phyloP scores from a whole-genome alignment of 1,284 basidiomycete genomes.

The Schizophyllum amplum region DNA sequence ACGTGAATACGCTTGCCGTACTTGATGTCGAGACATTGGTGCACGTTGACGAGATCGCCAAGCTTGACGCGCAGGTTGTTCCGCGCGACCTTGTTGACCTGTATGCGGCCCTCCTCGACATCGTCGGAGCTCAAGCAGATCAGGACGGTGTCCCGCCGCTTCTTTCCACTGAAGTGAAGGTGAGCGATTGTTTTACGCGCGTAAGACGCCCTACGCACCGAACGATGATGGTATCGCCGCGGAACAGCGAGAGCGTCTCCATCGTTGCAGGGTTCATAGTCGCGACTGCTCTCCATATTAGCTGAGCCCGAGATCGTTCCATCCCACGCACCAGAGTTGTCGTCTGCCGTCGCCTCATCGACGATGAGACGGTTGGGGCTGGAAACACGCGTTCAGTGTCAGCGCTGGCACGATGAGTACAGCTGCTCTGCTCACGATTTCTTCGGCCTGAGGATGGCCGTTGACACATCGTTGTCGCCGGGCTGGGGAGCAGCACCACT shows the following conservation, averaged over 20 bases:
- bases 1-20: slow-evolving; percentile 98
- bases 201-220: slow-evolving; percentile 42
- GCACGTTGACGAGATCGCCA: slow-evolving; percentile 92
- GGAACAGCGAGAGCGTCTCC: slow-evolving; percentile 91
- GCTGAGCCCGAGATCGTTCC: neutral
- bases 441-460: slow-evolving; percentile 91
- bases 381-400: slow-evolving; percentile 11
- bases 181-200: neutral
- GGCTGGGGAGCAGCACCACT: slow-evolving; percentile 71
- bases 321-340: slow-evolving; percentile 71
- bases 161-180: slow-evolving; percentile 66
- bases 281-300: slow-evolving; percentile 50
- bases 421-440: slow-evolving; percentile 69
- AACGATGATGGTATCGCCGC: slow-evolving; percentile 90
- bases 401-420: neutral
- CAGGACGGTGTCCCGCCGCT: slow-evolving; percentile 91
- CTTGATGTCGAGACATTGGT: slow-evolving; percentile 96
- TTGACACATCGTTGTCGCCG: slow-evolving; percentile 79
- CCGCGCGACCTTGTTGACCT: slow-evolving; percentile 98
- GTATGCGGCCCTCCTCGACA: slow-evolving; percentile 95
- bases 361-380: slow-evolving; percentile 94
- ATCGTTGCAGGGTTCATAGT: slow-evolving; percentile 95
- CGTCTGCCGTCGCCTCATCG: slow-evolving; percentile 86
- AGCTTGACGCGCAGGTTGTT: slow-evolving; percentile 98
- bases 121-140: slow-evolving; percentile 95